Percentiles rank a stretch among this genome's conserved stretches.
Conservation (phyloP, 208 protist genomes). For the Trypanosoma platydactyli region DNA sequence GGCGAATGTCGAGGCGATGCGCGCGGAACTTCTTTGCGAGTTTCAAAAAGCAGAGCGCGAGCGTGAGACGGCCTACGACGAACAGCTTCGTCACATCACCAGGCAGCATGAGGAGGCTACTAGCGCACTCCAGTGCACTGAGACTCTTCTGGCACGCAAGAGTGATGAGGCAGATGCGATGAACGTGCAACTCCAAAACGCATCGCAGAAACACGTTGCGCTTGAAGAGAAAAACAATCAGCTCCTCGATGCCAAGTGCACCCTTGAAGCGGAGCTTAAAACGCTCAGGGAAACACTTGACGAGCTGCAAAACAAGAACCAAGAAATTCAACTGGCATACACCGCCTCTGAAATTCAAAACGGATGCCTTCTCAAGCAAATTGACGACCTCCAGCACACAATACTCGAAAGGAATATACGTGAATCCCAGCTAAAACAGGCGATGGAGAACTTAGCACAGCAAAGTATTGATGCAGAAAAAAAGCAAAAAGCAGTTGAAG, state of each 20-base stretch:
- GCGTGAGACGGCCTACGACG: background rate
- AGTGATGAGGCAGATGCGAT: background rate
- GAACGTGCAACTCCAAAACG: background rate
- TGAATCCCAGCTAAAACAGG: no score
- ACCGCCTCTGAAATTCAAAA: background rate
- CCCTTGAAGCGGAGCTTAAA: background rate
- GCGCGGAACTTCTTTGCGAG: background rate
- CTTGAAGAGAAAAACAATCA: slow-evolving; percentile 19
- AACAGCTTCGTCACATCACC: background rate
- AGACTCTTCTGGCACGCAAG: background rate
- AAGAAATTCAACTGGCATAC: background rate
- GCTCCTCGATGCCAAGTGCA: background rate
- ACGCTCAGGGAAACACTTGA: background rate
- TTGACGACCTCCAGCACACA: slow-evolving; percentile 7
- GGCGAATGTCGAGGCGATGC: background rate
- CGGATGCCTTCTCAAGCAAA: slow-evolving; percentile 1
- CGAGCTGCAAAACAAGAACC: background rate
- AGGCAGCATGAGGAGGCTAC: background rate
- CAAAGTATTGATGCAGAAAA: no score
- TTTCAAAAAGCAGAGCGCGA: background rate
- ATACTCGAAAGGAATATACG: background rate
- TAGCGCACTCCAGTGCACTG: background rate
- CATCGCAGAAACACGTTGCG: background rate
- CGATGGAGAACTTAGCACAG: no score
- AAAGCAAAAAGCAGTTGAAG: no score